These are phyloP conservation scores for Rhizopogon sp. DNA, from an alignment of 768 basidiomycete species.

Conservation along the genomic window DNA sequence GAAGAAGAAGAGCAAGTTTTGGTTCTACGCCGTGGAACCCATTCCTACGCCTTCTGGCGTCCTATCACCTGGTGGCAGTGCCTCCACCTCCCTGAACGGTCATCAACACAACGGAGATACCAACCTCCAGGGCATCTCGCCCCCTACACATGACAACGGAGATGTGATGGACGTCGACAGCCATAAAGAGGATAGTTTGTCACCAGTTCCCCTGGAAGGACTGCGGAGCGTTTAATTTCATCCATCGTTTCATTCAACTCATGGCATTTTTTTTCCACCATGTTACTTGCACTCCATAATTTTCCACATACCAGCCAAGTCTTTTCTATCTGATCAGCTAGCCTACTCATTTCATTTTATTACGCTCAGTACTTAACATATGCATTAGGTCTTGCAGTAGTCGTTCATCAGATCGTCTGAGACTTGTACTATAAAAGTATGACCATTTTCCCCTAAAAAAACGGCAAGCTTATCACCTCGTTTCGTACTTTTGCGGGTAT, in stretches of 20 bases:
- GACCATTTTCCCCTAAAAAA: not conserved
- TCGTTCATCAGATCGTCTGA: not conserved
- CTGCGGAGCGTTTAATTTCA: constrained; percentile 9
- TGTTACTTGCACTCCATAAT: constrained; percentile 12
- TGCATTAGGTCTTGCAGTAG: not conserved
- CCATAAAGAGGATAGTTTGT: constrained; percentile 10
- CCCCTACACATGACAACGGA: not conserved
- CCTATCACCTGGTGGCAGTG: constrained; percentile 15
- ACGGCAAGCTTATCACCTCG: not conserved
- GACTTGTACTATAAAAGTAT: not conserved
- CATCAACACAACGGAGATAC: constrained; percentile 11
- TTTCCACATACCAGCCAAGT: constrained; percentile 24
- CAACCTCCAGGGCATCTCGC: constrained; percentile 1
- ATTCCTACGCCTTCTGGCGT: constrained; percentile 28
- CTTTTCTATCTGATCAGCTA: constrained; percentile 17
- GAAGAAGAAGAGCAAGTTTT: constrained; percentile 82
- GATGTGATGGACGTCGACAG: constrained; percentile 21
- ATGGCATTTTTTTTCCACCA: constrained; percentile 11
- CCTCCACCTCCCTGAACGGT: constrained; percentile 15
- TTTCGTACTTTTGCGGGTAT: not conserved
- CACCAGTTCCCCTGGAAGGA: constrained; percentile 14
- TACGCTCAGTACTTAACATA: constrained; percentile 14
- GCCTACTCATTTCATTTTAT: constrained; percentile 25
- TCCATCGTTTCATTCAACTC: constrained; percentile 2
- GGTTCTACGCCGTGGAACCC: constrained; percentile 86